Evolutionary conservation across 148 eudicot genomes (phyloP), one percentile per base, ranked within the genome.

Genomic region (Vaccinium darrowii): DNA sequence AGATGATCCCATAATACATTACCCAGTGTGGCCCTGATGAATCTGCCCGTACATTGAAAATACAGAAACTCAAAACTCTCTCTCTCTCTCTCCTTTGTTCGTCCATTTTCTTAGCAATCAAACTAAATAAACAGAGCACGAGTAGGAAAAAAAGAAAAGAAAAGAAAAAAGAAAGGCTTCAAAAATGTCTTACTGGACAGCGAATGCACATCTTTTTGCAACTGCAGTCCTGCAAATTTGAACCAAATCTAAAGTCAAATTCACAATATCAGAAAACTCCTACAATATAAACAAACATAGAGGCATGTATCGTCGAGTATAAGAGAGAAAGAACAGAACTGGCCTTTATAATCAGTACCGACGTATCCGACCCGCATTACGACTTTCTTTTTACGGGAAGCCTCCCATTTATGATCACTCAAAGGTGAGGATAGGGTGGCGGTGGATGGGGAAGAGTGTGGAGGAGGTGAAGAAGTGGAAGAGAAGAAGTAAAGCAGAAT

Each of bases 121-220:
- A 72, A 16, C 18, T 5, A 72, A 1, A 30, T 43, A 43, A 43
- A 43, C 47, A 43, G 47, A 5, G 65, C 65, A 60, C 11, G 11
- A 62, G 25, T 7, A 62, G 25, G 19, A 7, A 21, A 8, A 60
- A 9, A 23, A 60, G 18, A 23, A 12, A 47, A 69, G 21, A 47
- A 9, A 23, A 62, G 9, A 23, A 12, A 47, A 69, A 23, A 47
- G 27, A 7, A 69, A n/a, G 47, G 43, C 30, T 27, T 69, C 16
- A 69, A 69, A n/a, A 69, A 69, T 71, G 75, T 71, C 76, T 72
- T 73, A 73, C 77, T 73, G 23, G 77, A 73, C 77, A 73, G 50
- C 1, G 77, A 73, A 13, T 18, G 50, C 16, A 5, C 11, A 36
- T 39, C 50, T 73, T 18, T 73, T 39, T 73, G 77, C 77, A 73